Evolutionary conservation across 805 yeast genomes (phyloP), one percentile per base, ranked within the genome.

Genomic region (Jamesozyma hellenica): DNA sequence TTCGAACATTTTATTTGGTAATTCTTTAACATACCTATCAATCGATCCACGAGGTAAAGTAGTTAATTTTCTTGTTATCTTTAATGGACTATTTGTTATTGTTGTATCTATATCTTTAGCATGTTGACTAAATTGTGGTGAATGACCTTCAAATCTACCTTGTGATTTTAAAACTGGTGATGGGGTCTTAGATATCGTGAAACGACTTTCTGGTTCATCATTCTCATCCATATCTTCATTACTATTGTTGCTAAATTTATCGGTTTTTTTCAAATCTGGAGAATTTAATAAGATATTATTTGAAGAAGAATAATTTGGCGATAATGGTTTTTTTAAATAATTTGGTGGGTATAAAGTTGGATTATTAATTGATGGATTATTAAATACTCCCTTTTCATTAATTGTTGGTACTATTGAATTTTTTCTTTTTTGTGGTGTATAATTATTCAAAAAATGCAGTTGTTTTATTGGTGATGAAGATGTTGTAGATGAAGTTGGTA

Each of bases 1-100:
- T 28, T 77, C 70, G 63, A 72, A 94, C 23, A 70, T 67, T 45
- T 79, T 82, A 36, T 80, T 74, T 48, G 82, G 81, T 4, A 95
- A 86, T 1, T 94, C 95, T 35, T 71, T 73, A 60, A 90, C 80
- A 52, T 80, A 84, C 41, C 75, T 74, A 58, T 88, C 97, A 28
- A 88, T 74, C 38, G 84, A 82, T 2, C 96, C 96, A 3, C 92
- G 86, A 21, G 95, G 96, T 26, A 90, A 40, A 10, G 61, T 56
- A 1, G 59, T 54, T 28, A 55, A 53, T 36, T 57, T 57, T 29
- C 51, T 46, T 4, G 60, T 56, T 8, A 55, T 54, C 38, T 51
- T 55, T 17, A 48, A 19, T 1, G 48, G 49, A 18, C 50, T 39
- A 9, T 33, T 19, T 13, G 25, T 18, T 14, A 38, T 32, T 11